Conservation (phyloP, 2,329 filamentous ascomycete genomes). For the Botrytis cinerea region DNA sequence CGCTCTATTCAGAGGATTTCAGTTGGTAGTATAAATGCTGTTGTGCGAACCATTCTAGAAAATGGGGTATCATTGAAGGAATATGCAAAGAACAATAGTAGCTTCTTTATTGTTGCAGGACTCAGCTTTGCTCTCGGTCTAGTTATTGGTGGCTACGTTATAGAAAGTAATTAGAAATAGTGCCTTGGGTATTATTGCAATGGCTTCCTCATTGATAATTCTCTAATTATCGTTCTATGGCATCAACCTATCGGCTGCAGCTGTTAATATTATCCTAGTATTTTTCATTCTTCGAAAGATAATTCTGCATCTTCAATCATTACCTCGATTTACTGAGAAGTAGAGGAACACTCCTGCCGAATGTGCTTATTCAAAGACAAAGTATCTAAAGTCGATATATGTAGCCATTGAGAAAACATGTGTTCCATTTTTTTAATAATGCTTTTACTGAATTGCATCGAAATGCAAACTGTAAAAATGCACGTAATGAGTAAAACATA, state of each 20-base stretch:
- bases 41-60: conserved; percentile 61
- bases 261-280: conserved; percentile 52
- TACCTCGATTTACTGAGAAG: conserved; percentile 46
- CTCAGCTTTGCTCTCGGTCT: conserved; percentile 59
- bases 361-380: conserved; percentile 42
- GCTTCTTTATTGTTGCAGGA: conserved; percentile 61
- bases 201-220: too few species aligned
- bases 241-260: conserved; percentile 54
- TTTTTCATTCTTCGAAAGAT: conserved; percentile 59
- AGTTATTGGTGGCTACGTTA: conserved; percentile 58
- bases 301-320: conserved; percentile 53
- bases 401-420: conserved; percentile 47
- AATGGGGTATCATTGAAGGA: conserved; percentile 63
- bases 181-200: conserved; percentile 56
- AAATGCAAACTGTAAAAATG: rapidly evolving
- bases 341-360: conserved; percentile 44
- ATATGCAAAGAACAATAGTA: conserved; percentile 61
- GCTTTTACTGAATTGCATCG: rapidly evolving
- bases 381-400: conserved; percentile 55
- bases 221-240: neutral
- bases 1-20: conserved; percentile 63
- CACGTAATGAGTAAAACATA: neutral
- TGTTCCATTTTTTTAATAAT: neutral
- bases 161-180: conserved; percentile 61
- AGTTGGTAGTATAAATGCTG: conserved; percentile 60